phyloP scores from a whole-genome alignment of 805 yeast species.

The Peterozyma toletana region DNA sequence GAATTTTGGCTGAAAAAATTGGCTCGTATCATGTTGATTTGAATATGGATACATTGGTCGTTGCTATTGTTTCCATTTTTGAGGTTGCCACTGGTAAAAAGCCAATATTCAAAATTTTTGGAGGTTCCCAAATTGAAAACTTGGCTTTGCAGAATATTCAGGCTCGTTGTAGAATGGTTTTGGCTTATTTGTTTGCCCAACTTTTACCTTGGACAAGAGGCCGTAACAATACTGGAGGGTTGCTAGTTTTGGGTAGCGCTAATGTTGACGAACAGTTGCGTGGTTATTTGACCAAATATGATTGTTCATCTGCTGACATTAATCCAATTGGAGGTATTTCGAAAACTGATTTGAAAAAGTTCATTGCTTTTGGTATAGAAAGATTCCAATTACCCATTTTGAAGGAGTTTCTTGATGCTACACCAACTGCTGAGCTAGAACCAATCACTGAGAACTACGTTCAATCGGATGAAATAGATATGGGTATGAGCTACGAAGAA shows the following conservation, averaged over 20 bases:
- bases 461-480: slow-evolving; percentile 93
- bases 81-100: slow-evolving; percentile 84
- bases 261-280: slow-evolving; percentile 95
- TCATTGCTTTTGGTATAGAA: slow-evolving; percentile 71
- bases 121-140: slow-evolving; percentile 88
- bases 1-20: slow-evolving; percentile 60
- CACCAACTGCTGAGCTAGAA: slow-evolving; percentile 97
- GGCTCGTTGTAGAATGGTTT: slow-evolving; percentile 92
- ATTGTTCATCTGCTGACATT: slow-evolving; percentile 94
- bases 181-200: slow-evolving; percentile 90
- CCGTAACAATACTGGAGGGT: slow-evolving; percentile 59
- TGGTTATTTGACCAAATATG: slow-evolving; percentile 94
- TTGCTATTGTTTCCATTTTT: slow-evolving; percentile 67
- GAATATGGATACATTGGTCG: slow-evolving; percentile 83
- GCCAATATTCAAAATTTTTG: slow-evolving; percentile 87
- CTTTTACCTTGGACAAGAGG: slow-evolving; percentile 92
- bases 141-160: slow-evolving; percentile 94
- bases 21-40: slow-evolving; percentile 89
- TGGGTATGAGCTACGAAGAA: slow-evolving; percentile 98
- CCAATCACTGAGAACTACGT: slow-evolving; percentile 90
- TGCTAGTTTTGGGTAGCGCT: slow-evolving; percentile 90
- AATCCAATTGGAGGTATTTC: slow-evolving; percentile 99
- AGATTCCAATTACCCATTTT: slow-evolving; percentile 73
- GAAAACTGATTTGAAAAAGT: slow-evolving; percentile 82
- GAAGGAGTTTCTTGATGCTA: slow-evolving; percentile 74